phyloP scores from a whole-genome alignment of 257 asterid species.

The Solanum phureja region DNA sequence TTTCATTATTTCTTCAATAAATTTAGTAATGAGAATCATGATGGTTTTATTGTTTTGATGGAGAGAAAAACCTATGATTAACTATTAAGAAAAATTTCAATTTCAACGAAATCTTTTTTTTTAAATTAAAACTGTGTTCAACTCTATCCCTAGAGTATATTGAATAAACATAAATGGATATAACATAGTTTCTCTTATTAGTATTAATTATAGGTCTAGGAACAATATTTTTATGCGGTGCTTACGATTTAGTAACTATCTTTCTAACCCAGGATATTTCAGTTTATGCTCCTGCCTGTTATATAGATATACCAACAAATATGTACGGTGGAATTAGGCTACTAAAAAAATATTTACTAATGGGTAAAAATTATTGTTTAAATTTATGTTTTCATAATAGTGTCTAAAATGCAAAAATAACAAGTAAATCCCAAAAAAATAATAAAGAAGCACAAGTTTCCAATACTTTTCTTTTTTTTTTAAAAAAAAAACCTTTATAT shows the following conservation, averaged over 20 bases:
- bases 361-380: neutral
- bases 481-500: no score
- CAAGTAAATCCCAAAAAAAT: no score
- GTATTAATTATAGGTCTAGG: neutral
- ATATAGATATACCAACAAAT: no score
- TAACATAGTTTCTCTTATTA: no score
- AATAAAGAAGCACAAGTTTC: no score
- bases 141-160: neutral
- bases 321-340: neutral
- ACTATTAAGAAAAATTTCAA: neutral
- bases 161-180: neutral
- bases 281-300: no score
- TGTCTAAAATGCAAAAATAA: neutral
- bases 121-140: neutral
- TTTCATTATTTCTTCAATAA: no score
- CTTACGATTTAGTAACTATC: neutral
- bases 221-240: no score
- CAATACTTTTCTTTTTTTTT: no score
- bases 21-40: no score
- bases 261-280: neutral
- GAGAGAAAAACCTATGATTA: neutral
- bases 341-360: neutral
- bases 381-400: neutral
- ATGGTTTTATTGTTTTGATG: no score
- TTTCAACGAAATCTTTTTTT: no score